Evolutionary conservation across 2,329 filamentous ascomycete species (phyloP).

Genomic region (Sarocladiaceae sp.): DNA sequence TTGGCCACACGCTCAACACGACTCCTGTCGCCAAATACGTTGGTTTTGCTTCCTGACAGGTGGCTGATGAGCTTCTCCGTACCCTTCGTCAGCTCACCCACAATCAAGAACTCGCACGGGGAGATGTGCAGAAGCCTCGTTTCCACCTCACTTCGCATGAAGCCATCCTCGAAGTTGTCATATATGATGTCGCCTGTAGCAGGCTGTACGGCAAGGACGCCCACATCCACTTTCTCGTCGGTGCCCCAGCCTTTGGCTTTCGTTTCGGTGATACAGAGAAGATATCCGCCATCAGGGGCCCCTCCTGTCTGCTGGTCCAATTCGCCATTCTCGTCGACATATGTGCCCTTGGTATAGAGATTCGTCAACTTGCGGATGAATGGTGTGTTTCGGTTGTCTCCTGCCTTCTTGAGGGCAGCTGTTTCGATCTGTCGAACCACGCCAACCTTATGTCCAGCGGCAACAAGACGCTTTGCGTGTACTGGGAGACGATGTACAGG

Average conservation of each 20-base stretch:
- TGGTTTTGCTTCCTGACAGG: conserved; percentile 82
- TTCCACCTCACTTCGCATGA: conserved; percentile 95
- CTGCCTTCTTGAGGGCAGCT: conserved; percentile 89
- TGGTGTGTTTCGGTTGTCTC: conserved; percentile 88
- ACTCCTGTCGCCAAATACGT: conserved; percentile 87
- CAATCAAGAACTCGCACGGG: conserved; percentile 90
- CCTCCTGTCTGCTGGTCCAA: conserved; percentile 52
- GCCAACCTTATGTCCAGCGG: conserved; percentile 92
- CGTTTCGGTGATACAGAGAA: conserved; percentile 88
- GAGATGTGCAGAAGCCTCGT: conserved; percentile 93
- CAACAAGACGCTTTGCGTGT: conserved; percentile 88
- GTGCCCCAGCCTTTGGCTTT: conserved; percentile 74
- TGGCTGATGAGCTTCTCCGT: conserved; percentile 91
- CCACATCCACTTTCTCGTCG: conserved; percentile 90
- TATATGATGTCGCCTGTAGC: conserved; percentile 95
- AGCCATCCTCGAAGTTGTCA: conserved; percentile 93
- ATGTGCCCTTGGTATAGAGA: conserved; percentile 96
- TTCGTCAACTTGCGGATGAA: conserved; percentile 93
- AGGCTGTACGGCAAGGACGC: conserved; percentile 90
- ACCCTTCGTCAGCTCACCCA: conserved; percentile 83
- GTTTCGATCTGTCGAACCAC: conserved; percentile 94
- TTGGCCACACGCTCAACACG: conserved; percentile 77
- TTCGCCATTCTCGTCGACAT: conserved; percentile 88
- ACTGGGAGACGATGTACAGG: conserved; percentile 88
- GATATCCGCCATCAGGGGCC: conserved; percentile 69